Evolutionary conservation across 495 filamentous ascomycete species (phyloP).

Genomic region (Parmelia sp.): DNA sequence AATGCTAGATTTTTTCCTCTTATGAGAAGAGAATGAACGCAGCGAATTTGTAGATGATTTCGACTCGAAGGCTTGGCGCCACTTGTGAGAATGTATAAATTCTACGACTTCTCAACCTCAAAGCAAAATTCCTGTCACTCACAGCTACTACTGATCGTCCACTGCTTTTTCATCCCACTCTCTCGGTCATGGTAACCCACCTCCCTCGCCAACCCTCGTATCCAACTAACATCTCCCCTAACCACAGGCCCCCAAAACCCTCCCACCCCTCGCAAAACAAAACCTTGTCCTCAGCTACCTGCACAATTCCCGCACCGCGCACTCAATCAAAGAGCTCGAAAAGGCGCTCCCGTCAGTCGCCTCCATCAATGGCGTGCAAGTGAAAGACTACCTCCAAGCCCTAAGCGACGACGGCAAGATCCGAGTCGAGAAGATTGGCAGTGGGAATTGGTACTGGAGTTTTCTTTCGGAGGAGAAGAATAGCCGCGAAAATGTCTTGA

Average conservation of each 20-base stretch:
- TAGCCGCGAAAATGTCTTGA: slow-evolving; percentile 42
- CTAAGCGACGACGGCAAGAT: slow-evolving; percentile 60
- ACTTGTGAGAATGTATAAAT: background rate
- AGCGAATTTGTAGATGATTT: background rate
- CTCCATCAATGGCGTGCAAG: slow-evolving; percentile 61
- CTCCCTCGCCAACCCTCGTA: background rate
- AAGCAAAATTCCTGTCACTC: background rate
- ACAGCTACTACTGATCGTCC: background rate
- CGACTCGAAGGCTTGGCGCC: background rate
- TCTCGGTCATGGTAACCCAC: background rate
- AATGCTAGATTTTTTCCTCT: no score
- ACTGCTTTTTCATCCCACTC: background rate
- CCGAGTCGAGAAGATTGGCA: slow-evolving; percentile 72
- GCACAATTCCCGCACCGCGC: slow-evolving; percentile 55
- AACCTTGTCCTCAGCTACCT: slow-evolving; percentile 58
- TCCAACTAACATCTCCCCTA: background rate
- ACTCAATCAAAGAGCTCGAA: slow-evolving; percentile 70
- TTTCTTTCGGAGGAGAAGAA: slow-evolving; percentile 60
- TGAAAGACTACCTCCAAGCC: slow-evolving; percentile 62
- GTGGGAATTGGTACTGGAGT: slow-evolving; percentile 77
- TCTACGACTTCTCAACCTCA: background rate
- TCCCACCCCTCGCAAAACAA: slow-evolving; percentile 55
- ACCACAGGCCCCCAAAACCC: slow-evolving; percentile 53
- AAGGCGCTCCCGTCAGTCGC: slow-evolving; percentile 61
- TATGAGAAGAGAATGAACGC: background rate